Evolutionary conservation across 2,329 filamentous ascomycete species (phyloP), one percentile per base, ranked within the genome.

Genomic region (Cladosporium sp.): DNA sequence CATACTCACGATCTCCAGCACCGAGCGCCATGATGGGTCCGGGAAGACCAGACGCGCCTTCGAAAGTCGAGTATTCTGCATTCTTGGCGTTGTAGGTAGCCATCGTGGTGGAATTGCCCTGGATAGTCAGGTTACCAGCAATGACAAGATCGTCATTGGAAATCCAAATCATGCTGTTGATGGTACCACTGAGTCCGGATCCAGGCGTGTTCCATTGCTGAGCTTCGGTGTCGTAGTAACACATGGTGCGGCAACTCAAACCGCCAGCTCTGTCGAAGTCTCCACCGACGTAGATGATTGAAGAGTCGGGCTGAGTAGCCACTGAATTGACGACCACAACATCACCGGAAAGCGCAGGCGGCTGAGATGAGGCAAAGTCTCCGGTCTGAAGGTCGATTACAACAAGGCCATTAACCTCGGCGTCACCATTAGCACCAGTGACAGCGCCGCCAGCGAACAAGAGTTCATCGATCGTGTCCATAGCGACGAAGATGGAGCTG

Each of bases 371-470:
- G 10, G 74, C 71, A 65, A 89, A 91, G 2, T 80, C 78, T 54
- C 82, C 83, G 48, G 77, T 80, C 2, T 77, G 76, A 15, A 99
- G 78, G 68, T 97, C 85, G 72, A 94, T 97, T 0, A 88, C 82
- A 34, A 97, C 76, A 13, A 99, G 77, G 2, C 93, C 94, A 60
- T 81, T 84, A 52, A 97, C 77, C 15, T 75, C 74, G 20, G 77
- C 81, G 28, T 81, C 81, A 53, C 83, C 80, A 44, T 93, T 77
- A 1, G 75, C 84, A 47, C 93, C 94, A 22, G 83, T 87, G 42
- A 99, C 77, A 39, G 82, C 82, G 20, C 94, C 95, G 65, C 93
- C 94, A 22, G 90, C 91, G 68, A 87, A 97, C 3, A 97, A 80
- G 19, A 83, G 82, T 58, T 86, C 83, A 12, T 80, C 82, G 44